phyloP scores from a whole-genome alignment of 176 grass and related monocot genomes.

The Raddia distichophylla region DNA sequence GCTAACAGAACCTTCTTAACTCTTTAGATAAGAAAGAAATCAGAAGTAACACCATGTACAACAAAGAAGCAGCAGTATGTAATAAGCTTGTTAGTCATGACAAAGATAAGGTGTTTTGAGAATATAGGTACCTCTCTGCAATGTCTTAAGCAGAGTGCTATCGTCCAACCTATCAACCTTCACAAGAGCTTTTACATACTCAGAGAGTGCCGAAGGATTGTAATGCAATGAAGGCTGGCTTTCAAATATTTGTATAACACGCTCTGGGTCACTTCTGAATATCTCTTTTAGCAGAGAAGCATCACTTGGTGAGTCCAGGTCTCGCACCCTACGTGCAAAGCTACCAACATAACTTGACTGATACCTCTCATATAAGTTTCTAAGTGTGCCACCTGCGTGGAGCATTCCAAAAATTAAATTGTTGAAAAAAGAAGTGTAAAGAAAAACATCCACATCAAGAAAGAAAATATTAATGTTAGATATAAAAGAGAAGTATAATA shows the following conservation, averaged over 20 bases:
- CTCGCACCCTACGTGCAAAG: constrained; percentile 70
- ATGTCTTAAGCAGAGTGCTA: constrained; percentile 84
- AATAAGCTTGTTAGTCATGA: neutral
- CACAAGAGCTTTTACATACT: constrained; percentile 97
- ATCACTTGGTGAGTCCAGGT: constrained; percentile 63
- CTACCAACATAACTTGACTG: constrained; percentile 90
- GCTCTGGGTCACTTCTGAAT: constrained; percentile 94
- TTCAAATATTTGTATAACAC: constrained; percentile 95
- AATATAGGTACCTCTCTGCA: constrained; percentile 70
- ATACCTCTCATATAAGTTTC: constrained; percentile 70
- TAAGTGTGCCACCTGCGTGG: constrained; percentile 55
- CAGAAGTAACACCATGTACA: constrained; percentile 13
- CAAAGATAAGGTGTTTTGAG: constrained; percentile 22
- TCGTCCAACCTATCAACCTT: constrained; percentile 92
- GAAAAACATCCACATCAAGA: neutral
- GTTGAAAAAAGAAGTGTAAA: constrained; percentile 11
- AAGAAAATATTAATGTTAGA: neutral
- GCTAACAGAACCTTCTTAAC: neutral
- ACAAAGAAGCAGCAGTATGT: constrained; percentile 18
- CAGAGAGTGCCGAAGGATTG: constrained; percentile 80
- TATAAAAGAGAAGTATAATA: constrained; percentile 27
- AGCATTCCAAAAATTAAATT: constrained; percentile 4
- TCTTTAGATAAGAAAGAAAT: neutral
- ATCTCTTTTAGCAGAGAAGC: constrained; percentile 81
- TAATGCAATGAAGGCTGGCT: constrained; percentile 80